Conservation (phyloP, 768 basidiomycete species). For the Lentinula edodes region DNA sequence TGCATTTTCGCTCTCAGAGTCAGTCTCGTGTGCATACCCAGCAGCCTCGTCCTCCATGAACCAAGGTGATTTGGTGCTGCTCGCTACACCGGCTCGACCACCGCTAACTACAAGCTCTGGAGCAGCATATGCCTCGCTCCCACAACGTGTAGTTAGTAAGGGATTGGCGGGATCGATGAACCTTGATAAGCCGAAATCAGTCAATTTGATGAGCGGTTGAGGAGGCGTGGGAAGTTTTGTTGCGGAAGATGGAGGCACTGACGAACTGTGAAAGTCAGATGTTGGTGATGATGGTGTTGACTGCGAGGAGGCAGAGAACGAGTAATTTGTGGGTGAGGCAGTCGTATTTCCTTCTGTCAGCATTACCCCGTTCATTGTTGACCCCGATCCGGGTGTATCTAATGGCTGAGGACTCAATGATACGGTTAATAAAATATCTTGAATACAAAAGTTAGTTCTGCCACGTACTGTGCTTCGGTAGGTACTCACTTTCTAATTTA, state of each 20-base stretch:
- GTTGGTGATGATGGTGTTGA: background rate
- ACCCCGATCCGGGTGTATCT: background rate
- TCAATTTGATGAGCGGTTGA: conserved; percentile 69
- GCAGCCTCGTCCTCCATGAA: background rate
- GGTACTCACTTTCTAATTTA: conserved; percentile 67
- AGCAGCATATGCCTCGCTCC: conserved; percentile 85
- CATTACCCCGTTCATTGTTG: background rate
- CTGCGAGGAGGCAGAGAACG: conserved; percentile 2
- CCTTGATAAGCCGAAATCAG: conserved; percentile 86
- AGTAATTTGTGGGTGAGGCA: conserved; percentile 1
- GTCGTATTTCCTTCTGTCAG: background rate
- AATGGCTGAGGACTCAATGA: background rate
- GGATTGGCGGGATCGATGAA: conserved; percentile 67
- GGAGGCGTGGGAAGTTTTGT: conserved; percentile 29
- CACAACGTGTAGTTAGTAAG: conserved; percentile 73
- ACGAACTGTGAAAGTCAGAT: background rate
- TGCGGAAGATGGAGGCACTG: background rate
- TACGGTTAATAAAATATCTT: conserved; percentile 9
- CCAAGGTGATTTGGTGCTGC: conserved; percentile 5
- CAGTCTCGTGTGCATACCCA: background rate
- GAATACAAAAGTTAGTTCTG: background rate
- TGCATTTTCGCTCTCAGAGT: conserved; percentile 16
- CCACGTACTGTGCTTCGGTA: background rate
- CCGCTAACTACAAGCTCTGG: conserved; percentile 63
- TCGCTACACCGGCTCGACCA: conserved; percentile 11